Evolutionary conservation across 1,284 basidiomycete genomes (phyloP).

Genomic region (Wolfiporia cocos): DNA sequence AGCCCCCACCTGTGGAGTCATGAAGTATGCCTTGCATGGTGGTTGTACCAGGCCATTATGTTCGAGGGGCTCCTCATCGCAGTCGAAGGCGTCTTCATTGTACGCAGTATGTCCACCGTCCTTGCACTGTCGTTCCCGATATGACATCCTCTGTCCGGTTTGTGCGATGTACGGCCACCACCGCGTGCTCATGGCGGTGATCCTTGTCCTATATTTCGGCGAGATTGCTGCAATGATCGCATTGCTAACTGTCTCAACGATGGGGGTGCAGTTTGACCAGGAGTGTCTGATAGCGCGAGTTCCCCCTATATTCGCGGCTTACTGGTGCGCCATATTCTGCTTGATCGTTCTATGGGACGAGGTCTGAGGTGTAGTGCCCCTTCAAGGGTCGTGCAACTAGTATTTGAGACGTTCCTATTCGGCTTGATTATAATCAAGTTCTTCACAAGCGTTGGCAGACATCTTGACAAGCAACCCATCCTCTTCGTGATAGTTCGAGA

Average conservation of each 20-base stretch:
- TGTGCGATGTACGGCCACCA: conserved; percentile 13
- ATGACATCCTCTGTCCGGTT: not conserved
- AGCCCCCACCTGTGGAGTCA: not conserved
- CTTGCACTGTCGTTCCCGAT: not conserved
- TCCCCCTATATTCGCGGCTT: conserved; percentile 8
- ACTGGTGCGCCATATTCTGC: conserved; percentile 7
- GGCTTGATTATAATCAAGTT: conserved; percentile 9
- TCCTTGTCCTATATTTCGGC: conserved; percentile 8
- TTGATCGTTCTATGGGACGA: too few relatives aligned
- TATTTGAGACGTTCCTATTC: conserved; percentile 11
- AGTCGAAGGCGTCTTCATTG: not conserved
- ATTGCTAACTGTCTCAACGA: conserved; percentile 8
- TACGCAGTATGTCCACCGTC: not conserved
- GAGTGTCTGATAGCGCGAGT: conserved; percentile 11
- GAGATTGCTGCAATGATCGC: conserved; percentile 13
- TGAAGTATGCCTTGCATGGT: not conserved
- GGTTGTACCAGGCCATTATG: not conserved
- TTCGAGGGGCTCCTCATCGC: not conserved
- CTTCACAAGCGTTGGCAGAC: conserved; percentile 2
- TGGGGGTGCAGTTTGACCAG: conserved; percentile 7
- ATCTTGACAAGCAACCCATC: conserved; percentile 4
- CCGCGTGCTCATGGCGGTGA: conserved; percentile 4
- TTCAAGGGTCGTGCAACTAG: conserved; percentile 9
- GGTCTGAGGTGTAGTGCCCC: not conserved
- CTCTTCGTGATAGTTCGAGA: conserved; percentile 15